Base-by-base conservation (phyloP, 192 early-diverging fungal genomes). In the Podila epicladia region DNA sequence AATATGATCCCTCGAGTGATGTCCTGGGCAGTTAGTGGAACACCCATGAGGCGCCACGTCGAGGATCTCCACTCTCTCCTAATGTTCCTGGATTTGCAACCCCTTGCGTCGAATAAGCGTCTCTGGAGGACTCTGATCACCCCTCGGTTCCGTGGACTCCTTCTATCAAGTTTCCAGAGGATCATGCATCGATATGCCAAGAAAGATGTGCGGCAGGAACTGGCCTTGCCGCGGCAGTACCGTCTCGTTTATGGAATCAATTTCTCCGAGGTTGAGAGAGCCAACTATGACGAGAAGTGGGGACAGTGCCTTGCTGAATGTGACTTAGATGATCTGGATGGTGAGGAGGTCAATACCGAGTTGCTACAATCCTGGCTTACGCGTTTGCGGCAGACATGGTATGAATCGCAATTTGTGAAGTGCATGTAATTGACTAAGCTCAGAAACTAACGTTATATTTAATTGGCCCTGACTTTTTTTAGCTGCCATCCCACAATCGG, bases 21-120 rank as follows among this genome's bases (percentile, higher is more conserved):
- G 79, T 66, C 89, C 4, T 93, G 91, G 92, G 87, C 86, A 28
- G 88, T 93, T 24, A 92, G 90, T 19, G 92, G 91, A 1, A 92
- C 90, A 24, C 89, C 89, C 0, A 79, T 89, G 9, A 68, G 68
- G 51, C 59, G 70, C 4, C 77, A 84, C 20, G 62, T 84, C 17
- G 62, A 71, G 1, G 92, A 93, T 67, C 66, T 93, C 33, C 62
- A 84, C 31, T 88, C 89, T 0, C 80, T 93, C 3, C 82, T 88
- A 38, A 15, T 48, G 9, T 92, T 92, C 62, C 60, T 93, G 17
- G 72, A 79, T 0, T 35, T 85, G 26, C 69, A 82, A 48, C 84
- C 86, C 17, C 58, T 86, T 41, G 67, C 67, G 11, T 75, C 69
- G 24, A 74, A 68, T 7, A 72, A 68, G 24, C 63, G 65, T 5